Percentiles rank a stretch among this genome's conserved stretches.
These are phyloP conservation scores for Xylaria sp. DNA, from an alignment of 2,329 filamentous ascomycete genomes.

Conservation along the genomic window DNA sequence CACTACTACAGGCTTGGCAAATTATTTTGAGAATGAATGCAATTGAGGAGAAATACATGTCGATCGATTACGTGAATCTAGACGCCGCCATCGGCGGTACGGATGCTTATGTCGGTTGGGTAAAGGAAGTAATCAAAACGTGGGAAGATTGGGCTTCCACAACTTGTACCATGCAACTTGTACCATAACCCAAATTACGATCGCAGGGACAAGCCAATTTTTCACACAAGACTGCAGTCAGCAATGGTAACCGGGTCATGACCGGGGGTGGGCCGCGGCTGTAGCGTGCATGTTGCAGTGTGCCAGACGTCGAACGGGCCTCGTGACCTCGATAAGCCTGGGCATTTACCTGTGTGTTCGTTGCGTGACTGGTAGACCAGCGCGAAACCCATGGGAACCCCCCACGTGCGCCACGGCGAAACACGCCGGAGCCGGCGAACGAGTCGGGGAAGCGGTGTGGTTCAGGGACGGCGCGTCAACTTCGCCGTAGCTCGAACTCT, in stretches of 20 bases:
- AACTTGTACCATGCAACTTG: slow-evolving; percentile 21
- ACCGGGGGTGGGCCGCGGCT: slow-evolving; percentile 12
- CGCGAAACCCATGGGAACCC: slow-evolving; percentile 36
- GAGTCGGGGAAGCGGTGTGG: slow-evolving; percentile 43
- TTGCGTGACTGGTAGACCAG: slow-evolving; percentile 3
- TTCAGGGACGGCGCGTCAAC: slow-evolving; percentile 15
- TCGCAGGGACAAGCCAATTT: slow-evolving; percentile 20
- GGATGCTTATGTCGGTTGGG: slow-evolving; percentile 11
- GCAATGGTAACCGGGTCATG: slow-evolving; percentile 21
- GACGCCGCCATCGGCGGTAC: slow-evolving; percentile 29
- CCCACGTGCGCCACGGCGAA: slow-evolving; percentile 46
- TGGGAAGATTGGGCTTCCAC: slow-evolving; percentile 26
- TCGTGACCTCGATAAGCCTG: slow-evolving; percentile 42
- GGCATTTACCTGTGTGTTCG: slow-evolving; percentile 10
- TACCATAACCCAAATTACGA: slow-evolving; percentile 24
- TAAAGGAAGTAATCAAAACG: slow-evolving; percentile 4
- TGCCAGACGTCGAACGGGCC: slow-evolving; percentile 44
- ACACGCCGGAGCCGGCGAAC: slow-evolving; percentile 43
- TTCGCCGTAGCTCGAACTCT: neutral
- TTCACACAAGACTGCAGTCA: slow-evolving; percentile 30
- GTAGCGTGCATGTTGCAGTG: slow-evolving; percentile 39
- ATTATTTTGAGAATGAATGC: neutral
- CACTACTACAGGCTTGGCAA: neutral
- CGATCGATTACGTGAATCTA: slow-evolving; percentile 3
- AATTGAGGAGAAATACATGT: neutral